Conservation (phyloP, 2,329 filamentous ascomycete genomes). For the Sarocladium oryzae region DNA sequence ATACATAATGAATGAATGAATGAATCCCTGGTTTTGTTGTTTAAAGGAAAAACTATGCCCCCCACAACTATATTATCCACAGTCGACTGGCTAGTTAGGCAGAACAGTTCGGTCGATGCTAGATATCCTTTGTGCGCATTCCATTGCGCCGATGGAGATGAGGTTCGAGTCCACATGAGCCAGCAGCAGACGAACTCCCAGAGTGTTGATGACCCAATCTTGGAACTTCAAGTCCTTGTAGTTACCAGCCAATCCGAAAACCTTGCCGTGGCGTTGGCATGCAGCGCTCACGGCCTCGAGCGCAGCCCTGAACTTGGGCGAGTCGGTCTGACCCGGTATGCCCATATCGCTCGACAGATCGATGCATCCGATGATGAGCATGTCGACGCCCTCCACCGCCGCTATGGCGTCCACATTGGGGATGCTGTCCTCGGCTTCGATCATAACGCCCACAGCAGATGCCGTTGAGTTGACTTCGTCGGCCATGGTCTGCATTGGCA, state of each 20-base stretch:
- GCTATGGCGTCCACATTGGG: slow-evolving; percentile 20
- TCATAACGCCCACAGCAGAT: slow-evolving; percentile 16
- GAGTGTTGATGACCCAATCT: slow-evolving; percentile 6
- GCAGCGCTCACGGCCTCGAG: slow-evolving; percentile 14
- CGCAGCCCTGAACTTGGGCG: slow-evolving; percentile 12
- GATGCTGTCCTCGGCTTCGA: slow-evolving; percentile 15
- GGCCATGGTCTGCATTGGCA: slow-evolving; percentile 10
- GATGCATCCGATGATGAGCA: slow-evolving; percentile 20
- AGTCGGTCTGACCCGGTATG: slow-evolving; percentile 17
- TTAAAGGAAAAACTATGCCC: too few relatives aligned
- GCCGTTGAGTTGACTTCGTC: slow-evolving; percentile 13
- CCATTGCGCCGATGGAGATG: not conserved
- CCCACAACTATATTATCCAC: too few relatives aligned
- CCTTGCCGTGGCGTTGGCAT: slow-evolving; percentile 15
- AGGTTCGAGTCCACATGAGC: not conserved
- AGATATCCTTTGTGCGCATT: not conserved
- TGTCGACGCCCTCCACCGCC: slow-evolving; percentile 18
- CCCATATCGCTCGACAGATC: slow-evolving; percentile 21
- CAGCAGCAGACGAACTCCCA: not conserved
- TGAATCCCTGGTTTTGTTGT: too few relatives aligned
- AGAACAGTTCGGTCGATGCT: too few relatives aligned
- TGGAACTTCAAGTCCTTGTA: slow-evolving; percentile 15
- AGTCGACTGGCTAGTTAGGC: too few relatives aligned
- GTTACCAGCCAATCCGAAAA: slow-evolving; percentile 19
- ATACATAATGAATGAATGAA: too few relatives aligned